Base-by-base conservation (phyloP, 352 stramenopile species). In the Globisporangium abappressorium region DNA sequence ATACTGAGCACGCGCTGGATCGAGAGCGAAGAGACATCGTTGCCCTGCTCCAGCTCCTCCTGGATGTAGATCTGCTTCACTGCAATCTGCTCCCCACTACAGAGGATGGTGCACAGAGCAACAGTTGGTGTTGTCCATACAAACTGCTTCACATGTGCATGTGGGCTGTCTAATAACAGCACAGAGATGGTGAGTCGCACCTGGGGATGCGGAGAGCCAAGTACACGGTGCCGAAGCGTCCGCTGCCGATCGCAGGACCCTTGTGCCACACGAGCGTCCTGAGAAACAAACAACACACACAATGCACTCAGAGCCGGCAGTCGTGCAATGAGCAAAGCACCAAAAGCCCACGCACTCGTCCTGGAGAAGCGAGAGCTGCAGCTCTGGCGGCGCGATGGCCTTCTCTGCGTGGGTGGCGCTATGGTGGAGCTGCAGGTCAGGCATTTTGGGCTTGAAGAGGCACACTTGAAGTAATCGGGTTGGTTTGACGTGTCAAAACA, bases 1-100 rank as follows among this genome's bases (percentile, higher is more conserved):
- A 81, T 72, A 36, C 70, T 75, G 57, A 86, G 73, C 57, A 83
- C 72, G 43, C 81, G 81, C 65, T 89, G 78, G 51, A 90, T 75
- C 24, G 76, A 81, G 54, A 89, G 71, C 58, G 81, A 83, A 20
- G 77, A 89, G 63, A 78, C 77, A 71, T 90, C 80, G 63, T 90
- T 85, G 54, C 92, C 91, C 26, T 86, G 76, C 41, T 84, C 73
- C 11, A 81, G 64, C 66, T 93, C 87, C 68, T 95, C 87, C 62
- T 85, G 76, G 66, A 97, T 82, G 58, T 81, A 87, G 59, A 97
- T 79, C 75, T 97, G 85, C 78, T 97, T 97, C 61, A 95, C 80
- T 2, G 91, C 90, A 5, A 97, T 74, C 36, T 96, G 80, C 68
- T 96, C 83, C 9, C 85, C 87, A 14, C 87, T 97, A 30, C 26